A percentile compares a stretch with the other conserved stretches of the same genome.
These are phyloP conservation scores for Salix caprea DNA, from an alignment of 345 rosid species.

Conservation along the genomic window DNA sequence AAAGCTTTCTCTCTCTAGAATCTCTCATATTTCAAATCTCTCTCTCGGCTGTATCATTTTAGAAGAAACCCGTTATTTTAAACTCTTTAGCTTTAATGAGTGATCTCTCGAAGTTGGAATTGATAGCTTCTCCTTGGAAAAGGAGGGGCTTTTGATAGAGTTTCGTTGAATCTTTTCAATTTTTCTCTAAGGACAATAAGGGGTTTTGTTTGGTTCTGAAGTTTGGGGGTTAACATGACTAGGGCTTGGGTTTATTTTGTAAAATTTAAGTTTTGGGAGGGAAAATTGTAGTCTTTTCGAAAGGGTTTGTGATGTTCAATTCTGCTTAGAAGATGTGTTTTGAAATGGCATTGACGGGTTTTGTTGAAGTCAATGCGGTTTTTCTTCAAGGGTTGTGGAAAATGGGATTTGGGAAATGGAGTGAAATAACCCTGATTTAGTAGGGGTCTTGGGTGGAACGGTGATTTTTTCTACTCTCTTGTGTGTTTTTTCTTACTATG, in stretches of 20 bases:
- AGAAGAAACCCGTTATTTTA: conserved; percentile 3
- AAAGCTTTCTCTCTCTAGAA: conserved; percentile 9
- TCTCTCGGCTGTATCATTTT: conserved; percentile 5
- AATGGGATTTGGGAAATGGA: conserved; percentile 12
- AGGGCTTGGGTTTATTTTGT: not conserved
- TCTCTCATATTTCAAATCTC: conserved; percentile 1
- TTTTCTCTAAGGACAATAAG: not conserved
- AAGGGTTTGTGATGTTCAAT: not conserved
- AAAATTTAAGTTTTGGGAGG: not conserved
- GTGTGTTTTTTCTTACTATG: conserved; percentile 10
- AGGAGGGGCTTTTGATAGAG: conserved; percentile 4
- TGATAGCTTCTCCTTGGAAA: conserved; percentile 1
- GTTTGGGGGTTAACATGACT: not conserved
- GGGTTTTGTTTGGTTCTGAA: not conserved
- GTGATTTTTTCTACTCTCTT: not conserved
- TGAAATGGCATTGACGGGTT: conserved; percentile 5
- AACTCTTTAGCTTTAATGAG: conserved; percentile 3
- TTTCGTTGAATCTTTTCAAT: conserved; percentile 7
- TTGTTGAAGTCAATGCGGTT: not conserved
- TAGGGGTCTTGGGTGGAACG: not conserved
- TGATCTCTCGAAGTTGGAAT: conserved; percentile 10
- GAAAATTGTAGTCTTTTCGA: not conserved
- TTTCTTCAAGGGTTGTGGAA: conserved; percentile 1
- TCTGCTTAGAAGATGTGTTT: conserved; percentile 3
- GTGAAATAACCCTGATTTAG: conserved; percentile 12